Conservation (phyloP, 2,329 filamentous ascomycete species). For the Emmonsiellopsis sp. region DNA sequence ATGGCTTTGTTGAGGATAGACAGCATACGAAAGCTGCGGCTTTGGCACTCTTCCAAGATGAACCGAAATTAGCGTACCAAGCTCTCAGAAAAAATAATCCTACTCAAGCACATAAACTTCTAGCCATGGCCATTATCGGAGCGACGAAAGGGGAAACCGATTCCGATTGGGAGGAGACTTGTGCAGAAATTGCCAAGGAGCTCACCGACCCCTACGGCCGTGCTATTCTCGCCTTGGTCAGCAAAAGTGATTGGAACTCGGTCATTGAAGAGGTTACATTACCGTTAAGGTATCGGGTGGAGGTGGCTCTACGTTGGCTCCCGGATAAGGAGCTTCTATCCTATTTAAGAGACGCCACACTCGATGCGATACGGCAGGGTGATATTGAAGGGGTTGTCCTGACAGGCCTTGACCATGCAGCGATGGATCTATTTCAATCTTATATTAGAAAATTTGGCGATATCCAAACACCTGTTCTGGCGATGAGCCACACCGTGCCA, state of each 20-base stretch:
- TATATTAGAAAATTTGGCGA: conserved; percentile 54
- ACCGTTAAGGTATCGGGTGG: conserved; percentile 52
- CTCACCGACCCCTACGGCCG: conserved; percentile 54
- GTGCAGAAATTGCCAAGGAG: conserved; percentile 53
- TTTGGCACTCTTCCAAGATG: conserved; percentile 51
- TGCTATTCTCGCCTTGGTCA: conserved; percentile 52
- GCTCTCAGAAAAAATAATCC: conserved; percentile 47
- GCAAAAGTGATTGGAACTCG: conserved; percentile 50
- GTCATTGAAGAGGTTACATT: conserved; percentile 51
- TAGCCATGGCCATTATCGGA: conserved; percentile 44
- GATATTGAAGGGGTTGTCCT: conserved; percentile 54
- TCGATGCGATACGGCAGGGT: conserved; percentile 44
- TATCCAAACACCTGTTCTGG: conserved; percentile 54
- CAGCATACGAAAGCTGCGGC: conserved; percentile 56
- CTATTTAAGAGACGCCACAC: conserved; percentile 47
- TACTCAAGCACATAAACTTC: conserved; percentile 46
- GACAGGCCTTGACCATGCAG: conserved; percentile 50
- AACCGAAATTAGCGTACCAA: conserved; percentile 49
- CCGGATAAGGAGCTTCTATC: conserved; percentile 38
- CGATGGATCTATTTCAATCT: conserved; percentile 51
- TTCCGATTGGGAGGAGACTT: conserved; percentile 52
- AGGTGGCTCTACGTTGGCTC: conserved; percentile 48
- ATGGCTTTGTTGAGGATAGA: conserved; percentile 43
- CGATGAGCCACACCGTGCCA: conserved; percentile 50
- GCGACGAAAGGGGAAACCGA: conserved; percentile 40